A percentile compares a stretch with the other conserved stretches of the same genome.
Conservation (phyloP, 768 basidiomycete species). For the Suillus cothurnatus region DNA sequence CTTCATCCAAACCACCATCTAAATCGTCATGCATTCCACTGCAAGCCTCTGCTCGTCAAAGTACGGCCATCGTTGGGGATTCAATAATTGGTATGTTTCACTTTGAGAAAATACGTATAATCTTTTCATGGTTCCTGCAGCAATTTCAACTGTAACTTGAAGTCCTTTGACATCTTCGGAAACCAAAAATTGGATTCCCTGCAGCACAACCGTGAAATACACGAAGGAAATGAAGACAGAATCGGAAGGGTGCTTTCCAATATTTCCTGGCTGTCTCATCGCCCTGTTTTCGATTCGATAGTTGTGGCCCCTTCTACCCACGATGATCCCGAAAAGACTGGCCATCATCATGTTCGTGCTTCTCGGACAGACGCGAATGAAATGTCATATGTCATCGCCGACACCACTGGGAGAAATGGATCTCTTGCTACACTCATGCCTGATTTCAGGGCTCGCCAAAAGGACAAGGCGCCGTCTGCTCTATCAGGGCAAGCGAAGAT, state of each 20-base stretch:
- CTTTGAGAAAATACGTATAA: constrained; percentile 1
- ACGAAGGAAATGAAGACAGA: constrained; percentile 26
- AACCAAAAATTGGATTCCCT: constrained; percentile 91
- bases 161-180: constrained; percentile 93
- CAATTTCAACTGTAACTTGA: constrained; percentile 94
- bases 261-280: constrained; percentile 79
- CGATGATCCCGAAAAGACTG: constrained; percentile 77
- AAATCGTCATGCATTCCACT: background rate
- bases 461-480: constrained; percentile 88
- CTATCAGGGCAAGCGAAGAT: constrained; percentile 85
- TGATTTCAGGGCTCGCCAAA: constrained; percentile 66
- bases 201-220: constrained; percentile 56
- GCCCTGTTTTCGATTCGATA: constrained; percentile 82
- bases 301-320: constrained; percentile 56
- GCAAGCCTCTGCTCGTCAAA: constrained; percentile 52
- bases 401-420: constrained; percentile 71
- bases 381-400: constrained; percentile 95
- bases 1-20: background rate
- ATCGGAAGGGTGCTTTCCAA: constrained; percentile 72
- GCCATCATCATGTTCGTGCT: constrained; percentile 88
- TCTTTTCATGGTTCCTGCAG: constrained; percentile 40
- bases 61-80: constrained; percentile 95
- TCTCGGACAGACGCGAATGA: constrained; percentile 84
- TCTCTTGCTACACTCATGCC: constrained; percentile 87
- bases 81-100: constrained; percentile 89